A percentile compares a stretch with the other conserved stretches of the same genome.
Evolutionary conservation across 495 filamentous ascomycete species (phyloP).

Genomic region (Cercophora samala): DNA sequence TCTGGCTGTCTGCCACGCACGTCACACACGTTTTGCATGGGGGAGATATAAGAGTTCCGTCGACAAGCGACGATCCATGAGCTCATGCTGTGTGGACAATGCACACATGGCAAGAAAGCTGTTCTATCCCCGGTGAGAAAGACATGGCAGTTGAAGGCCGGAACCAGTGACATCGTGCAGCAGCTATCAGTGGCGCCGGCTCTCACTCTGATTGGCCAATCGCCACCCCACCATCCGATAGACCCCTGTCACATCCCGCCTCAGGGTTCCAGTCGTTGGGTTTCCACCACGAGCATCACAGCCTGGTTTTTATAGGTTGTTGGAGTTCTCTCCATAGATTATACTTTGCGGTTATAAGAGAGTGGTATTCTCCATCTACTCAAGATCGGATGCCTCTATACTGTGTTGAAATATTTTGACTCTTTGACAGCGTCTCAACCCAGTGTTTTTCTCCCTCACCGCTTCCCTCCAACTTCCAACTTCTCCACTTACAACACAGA

Average conservation of each 20-base stretch:
- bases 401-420: not conserved
- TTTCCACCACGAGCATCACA: not conserved
- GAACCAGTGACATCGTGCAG: constrained; percentile 23
- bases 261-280: constrained; percentile 1
- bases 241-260: not conserved
- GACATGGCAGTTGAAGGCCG: not conserved
- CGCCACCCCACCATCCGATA: not conserved
- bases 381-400: no score
- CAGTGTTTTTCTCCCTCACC: not conserved
- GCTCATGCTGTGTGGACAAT: constrained; percentile 5
- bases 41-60: not conserved
- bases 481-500: not conserved
- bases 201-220: constrained; percentile 21
- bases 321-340: not conserved
- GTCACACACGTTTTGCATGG: not conserved
- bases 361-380: not conserved
- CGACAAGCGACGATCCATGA: not conserved
- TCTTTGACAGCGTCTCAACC: no score
- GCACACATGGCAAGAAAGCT: not conserved
- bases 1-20: not conserved
- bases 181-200: constrained; percentile 21
- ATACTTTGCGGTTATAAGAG: not conserved
- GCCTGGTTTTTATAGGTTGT: not conserved
- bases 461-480: not conserved
- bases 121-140: not conserved